These are phyloP conservation scores for Pythium scleroteichum DNA, from an alignment of 352 stramenopile species.

Conservation along the genomic window DNA sequence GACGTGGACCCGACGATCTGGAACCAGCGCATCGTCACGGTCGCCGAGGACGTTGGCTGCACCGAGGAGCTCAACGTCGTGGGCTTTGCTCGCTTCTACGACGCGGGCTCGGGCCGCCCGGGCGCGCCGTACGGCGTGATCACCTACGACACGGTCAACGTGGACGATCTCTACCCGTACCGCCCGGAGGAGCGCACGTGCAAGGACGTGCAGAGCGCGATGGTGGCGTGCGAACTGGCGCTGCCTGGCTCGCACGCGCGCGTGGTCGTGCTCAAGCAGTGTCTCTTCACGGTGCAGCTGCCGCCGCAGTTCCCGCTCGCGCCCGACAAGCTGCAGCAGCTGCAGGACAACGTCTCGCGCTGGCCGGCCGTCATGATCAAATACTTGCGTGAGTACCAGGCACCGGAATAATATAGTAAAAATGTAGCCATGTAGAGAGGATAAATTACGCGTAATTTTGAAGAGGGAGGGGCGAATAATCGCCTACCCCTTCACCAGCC, in stretches of 20 bases:
- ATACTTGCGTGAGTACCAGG: constrained; percentile 1
- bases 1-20: constrained; percentile 23
- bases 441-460: no score
- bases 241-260: constrained; percentile 11
- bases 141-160: constrained; percentile 42
- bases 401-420: neutral
- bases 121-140: constrained; percentile 31
- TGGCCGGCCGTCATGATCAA: constrained; percentile 4
- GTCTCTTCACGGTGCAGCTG: constrained; percentile 5
- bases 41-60: constrained; percentile 25
- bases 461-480: no score
- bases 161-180: constrained; percentile 50
- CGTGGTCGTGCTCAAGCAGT: constrained; percentile 21
- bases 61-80: constrained; percentile 44
- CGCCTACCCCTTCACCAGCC: no score
- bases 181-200: constrained; percentile 36
- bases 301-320: constrained; percentile 13
- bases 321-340: neutral
- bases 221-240: neutral
- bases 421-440: no score
- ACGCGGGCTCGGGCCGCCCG: neutral
- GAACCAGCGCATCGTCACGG: constrained; percentile 34
- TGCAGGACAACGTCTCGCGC: constrained; percentile 5
- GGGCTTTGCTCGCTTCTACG: constrained; percentile 19
- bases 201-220: constrained; percentile 32